Evolutionary conservation across 106 monocot genomes (phyloP), one percentile per base, ranked within the genome.

Genomic region (Dendrobium huoshanense): DNA sequence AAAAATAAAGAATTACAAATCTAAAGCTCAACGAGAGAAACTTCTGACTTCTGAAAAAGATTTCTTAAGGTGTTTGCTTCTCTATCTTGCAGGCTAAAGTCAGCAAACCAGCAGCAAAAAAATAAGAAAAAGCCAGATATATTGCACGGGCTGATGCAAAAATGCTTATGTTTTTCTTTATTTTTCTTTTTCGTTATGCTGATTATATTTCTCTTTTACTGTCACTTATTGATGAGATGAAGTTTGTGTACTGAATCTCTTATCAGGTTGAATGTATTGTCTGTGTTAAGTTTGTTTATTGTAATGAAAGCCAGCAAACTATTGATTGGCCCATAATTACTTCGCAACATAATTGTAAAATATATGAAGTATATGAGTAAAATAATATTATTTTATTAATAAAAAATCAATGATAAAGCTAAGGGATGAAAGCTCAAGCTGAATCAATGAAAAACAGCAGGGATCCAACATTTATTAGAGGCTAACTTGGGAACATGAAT

Each of bases 41-140:
- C 45, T 45, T 45, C 45, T 45, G 45, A 1, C 45, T 45, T 45
- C 45, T 45, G 45, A 9, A 8, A 7, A 45, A 45, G 45, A 45
- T 45, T 45, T 45, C 45, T 9, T 45, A 45, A 45, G 6, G 9
- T 45, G 45, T 45, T 5, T 73, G 41, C 18, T 9, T 41, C 41
- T 41, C 67, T 17, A 73, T 41, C 17, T 33, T 41, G 73, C 73
- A 73, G 73, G 73, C 41, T 41, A 73, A 73, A 73, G 73, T 73
- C 73, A 73, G 73, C 41, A 73, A 73, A 73, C 16, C 73, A 41
- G 41, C 13, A 41, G 73, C 73, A 19, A 73, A 73, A 10, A 67
- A 67, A 37, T 73, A 73, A 41, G 40, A 73, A 24, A 37, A 73
- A 10, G 40, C 15, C 15, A 17, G 37, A 17, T 24, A 41, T 41